phyloP scores from a whole-genome alignment of 106 monocot species.

The Agapanthus africanus region DNA sequence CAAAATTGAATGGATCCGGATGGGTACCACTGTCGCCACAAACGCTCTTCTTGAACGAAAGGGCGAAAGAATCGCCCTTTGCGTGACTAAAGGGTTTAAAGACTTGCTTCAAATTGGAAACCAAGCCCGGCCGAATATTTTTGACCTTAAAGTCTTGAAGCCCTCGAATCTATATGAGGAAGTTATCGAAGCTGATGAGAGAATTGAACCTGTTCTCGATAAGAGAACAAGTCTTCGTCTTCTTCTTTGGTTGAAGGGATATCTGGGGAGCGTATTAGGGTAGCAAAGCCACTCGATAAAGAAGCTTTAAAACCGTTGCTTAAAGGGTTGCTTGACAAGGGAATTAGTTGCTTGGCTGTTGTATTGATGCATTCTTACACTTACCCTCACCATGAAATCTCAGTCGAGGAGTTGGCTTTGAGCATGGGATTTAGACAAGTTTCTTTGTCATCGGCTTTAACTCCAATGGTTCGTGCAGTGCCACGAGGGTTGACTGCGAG shows the following conservation, averaged over 20 bases:
- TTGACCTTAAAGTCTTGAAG: conserved; percentile 77
- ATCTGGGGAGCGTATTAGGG: conserved; percentile 72
- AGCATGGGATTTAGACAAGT: conserved; percentile 82
- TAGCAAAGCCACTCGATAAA: conserved; percentile 57
- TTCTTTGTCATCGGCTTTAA: conserved; percentile 82
- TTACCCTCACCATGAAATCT: conserved; percentile 74
- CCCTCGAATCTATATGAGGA: conserved; percentile 93
- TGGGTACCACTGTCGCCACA: conserved; percentile 97
- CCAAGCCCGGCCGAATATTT: conserved; percentile 86
- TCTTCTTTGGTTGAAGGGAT: conserved; percentile 45
- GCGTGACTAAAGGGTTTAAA: conserved; percentile 75
- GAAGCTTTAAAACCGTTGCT: conserved; percentile 48
- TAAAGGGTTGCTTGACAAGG: conserved; percentile 65
- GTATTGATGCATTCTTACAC: conserved; percentile 95
- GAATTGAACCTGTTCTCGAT: conserved; percentile 64
- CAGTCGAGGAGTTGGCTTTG: conserved; percentile 56
- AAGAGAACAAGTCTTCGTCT: conserved; percentile 16
- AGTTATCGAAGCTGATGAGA: conserved; percentile 87
- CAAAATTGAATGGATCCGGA: conserved; percentile 92
- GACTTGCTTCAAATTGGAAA: conserved; percentile 96
- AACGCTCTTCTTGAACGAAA: conserved; percentile 94
- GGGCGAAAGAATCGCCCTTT: conserved; percentile 90
- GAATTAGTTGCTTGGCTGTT: conserved; percentile 80
- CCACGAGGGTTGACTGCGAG: conserved; percentile 89
- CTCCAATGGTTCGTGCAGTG: conserved; percentile 92